These are phyloP conservation scores for Mycena indigotica DNA, from an alignment of 768 basidiomycete genomes.

Conservation along the genomic window DNA sequence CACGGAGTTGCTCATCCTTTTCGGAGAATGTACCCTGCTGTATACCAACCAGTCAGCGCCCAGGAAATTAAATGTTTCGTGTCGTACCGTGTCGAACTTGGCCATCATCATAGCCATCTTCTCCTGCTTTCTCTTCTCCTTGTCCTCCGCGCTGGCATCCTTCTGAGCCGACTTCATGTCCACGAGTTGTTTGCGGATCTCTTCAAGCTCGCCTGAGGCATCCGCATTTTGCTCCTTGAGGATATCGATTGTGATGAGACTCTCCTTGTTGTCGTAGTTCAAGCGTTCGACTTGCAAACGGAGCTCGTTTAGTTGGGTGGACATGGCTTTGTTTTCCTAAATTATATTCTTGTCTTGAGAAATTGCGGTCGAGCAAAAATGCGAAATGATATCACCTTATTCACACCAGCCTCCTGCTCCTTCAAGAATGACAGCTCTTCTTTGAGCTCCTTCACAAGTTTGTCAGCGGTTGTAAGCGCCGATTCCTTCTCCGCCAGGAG, in stretches of 20 bases:
- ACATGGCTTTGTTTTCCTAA: slow-evolving; percentile 94
- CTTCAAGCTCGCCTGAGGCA: slow-evolving; percentile 84
- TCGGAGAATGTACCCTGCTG: slow-evolving; percentile 94
- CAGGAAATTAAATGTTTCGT: slow-evolving; percentile 33
- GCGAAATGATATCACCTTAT: no score
- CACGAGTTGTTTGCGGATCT: slow-evolving; percentile 75
- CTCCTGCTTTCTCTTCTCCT: slow-evolving; percentile 98
- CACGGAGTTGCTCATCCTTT: slow-evolving; percentile 91
- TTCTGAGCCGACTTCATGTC: slow-evolving; percentile 83
- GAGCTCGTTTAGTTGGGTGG: slow-evolving; percentile 89
- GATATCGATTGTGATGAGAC: slow-evolving; percentile 88
- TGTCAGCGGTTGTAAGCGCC: slow-evolving; percentile 75
- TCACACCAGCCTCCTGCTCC: slow-evolving; percentile 82
- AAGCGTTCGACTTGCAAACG: slow-evolving; percentile 89
- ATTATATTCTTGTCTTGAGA: slow-evolving; percentile 8
- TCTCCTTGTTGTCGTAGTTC: slow-evolving; percentile 95
- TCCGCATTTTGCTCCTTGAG: slow-evolving; percentile 94
- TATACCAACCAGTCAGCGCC: slow-evolving; percentile 14
- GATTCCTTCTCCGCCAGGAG: slow-evolving; percentile 90
- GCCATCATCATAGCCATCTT: slow-evolving; percentile 99
- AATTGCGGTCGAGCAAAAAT: neutral
- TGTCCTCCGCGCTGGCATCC: slow-evolving; percentile 89
- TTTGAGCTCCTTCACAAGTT: slow-evolving; percentile 81
- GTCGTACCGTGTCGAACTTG: slow-evolving; percentile 84
- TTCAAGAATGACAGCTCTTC: slow-evolving; percentile 90